Base-by-base conservation (phyloP, 345 rosid genomes). In the Eucalyptus sideroxylon region DNA sequence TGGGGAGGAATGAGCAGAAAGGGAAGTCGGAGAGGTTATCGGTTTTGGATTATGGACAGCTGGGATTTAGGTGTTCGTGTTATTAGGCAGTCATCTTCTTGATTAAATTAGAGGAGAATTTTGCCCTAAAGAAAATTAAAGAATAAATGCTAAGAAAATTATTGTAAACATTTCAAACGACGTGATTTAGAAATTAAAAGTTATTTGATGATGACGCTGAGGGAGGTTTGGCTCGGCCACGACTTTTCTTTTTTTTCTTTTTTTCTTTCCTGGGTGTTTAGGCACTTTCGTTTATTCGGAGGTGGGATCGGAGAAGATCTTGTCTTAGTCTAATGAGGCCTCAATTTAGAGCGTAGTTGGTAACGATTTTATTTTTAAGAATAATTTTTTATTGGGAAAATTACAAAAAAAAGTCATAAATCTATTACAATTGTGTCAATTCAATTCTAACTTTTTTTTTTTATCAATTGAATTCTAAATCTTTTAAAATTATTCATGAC, bases 311-410 rank as follows among this genome's bases (percentile, higher is more conserved):
- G 24, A 53, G 59, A 2, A 53, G 4, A 53, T 19, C 59, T 53
- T 21, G 0, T 53, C 24, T 4, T 53, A 2, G 59, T 19, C 4
- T 24, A 1, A 19, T 4, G 4, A 53, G 24, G 24, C 24, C 24
- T 53, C 24, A 16, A 47, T 4, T 47, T 47, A 47, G 0, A 47
- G 13, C 49, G 13, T 2, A 4, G 11, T 11, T 47, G 2, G 2
- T 10, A 47, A 49, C 1, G 14, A 49, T 49, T 49, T 49, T 49
- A 2, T 49, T 49, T 0, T 0, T 49, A 1, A 11, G 5, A 49
- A 49, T 4, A 13, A 13, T 4, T 13, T 12, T 49, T 49, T 49
- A 49, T 49, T 2, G 16, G 1, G 0, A 47, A 45, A 47, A 47
- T 47, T n/a, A n/a, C n/a, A n/a, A n/a, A n/a, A 11, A 47, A 47